phyloP scores from a whole-genome alignment of 495 filamentous ascomycete species.

The Aspergillus mulundensis region DNA sequence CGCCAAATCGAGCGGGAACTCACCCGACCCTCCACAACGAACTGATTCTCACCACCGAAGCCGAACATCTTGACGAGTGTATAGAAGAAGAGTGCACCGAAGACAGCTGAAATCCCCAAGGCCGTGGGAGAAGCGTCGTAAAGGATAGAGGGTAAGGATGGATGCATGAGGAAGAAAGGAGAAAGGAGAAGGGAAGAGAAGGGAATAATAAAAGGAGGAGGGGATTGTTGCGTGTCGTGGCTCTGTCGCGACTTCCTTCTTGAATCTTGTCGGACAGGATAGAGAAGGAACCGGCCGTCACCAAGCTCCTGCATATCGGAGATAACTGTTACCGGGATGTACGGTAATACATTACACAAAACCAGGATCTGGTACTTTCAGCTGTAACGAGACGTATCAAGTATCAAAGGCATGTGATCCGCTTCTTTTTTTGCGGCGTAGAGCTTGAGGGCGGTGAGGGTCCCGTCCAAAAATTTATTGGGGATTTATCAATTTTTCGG shows the following conservation, averaged over 20 bases:
- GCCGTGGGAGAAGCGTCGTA: constrained; percentile 26
- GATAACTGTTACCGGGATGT: not conserved
- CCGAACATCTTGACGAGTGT: constrained; percentile 57
- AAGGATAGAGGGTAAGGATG: constrained; percentile 21
- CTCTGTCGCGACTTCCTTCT: constrained; percentile 2
- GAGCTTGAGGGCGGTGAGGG: constrained; percentile 28
- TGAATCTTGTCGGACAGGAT: not conserved
- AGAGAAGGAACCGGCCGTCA: not conserved
- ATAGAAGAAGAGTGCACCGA: constrained; percentile 44
- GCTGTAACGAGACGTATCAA: not conserved
- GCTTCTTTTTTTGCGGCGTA: constrained; percentile 15
- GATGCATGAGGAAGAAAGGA: constrained; percentile 27
- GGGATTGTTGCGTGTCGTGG: not conserved
- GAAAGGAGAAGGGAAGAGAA: constrained; percentile 12
- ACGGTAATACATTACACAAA: not conserved
- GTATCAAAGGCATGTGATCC: not conserved
- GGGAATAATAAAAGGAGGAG: constrained; percentile 1
- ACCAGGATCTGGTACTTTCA: not conserved
- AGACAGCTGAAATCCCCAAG: constrained; percentile 40
- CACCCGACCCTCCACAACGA: constrained; percentile 79
- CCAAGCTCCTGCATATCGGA: not conserved
- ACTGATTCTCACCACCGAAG: constrained; percentile 65
- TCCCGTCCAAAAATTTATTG: constrained; percentile 34
- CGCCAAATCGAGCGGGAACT: constrained; percentile 18
- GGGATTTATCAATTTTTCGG: constrained; percentile 15